Percentiles rank a stretch among this genome's conserved stretches.
These are phyloP conservation scores for Dalbergia cochinchinensis DNA, from an alignment of 306 rosid species.

Conservation along the genomic window DNA sequence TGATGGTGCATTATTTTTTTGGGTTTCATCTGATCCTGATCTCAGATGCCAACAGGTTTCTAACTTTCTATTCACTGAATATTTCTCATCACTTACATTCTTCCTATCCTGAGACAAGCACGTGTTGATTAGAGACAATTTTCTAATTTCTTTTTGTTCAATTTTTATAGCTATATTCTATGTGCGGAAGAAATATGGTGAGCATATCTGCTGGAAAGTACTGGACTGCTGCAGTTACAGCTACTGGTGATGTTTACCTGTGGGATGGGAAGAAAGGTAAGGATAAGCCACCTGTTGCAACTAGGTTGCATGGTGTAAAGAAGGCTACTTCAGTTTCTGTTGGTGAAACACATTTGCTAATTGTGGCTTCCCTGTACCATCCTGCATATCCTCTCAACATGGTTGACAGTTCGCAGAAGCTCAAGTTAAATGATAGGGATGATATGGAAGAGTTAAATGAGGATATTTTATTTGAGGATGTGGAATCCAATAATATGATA, in stretches of 20 bases:
- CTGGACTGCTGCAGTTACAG: slow-evolving; percentile 87
- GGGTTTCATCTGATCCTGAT: slow-evolving; percentile 92
- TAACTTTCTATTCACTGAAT: slow-evolving; percentile 3
- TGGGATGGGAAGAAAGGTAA: slow-evolving; percentile 93
- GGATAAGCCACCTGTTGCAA: slow-evolving; percentile 78
- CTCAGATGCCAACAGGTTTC: slow-evolving; percentile 91
- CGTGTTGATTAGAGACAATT: slow-evolving; percentile 25
- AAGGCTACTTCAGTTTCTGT: slow-evolving; percentile 87
- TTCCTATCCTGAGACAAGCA: slow-evolving; percentile 15
- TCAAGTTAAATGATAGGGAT: slow-evolving; percentile 50
- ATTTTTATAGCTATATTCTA: slow-evolving; percentile 64
- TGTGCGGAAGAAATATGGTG: slow-evolving; percentile 76
- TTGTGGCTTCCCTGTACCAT: slow-evolving; percentile 84
- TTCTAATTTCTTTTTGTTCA: background rate
- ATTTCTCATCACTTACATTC: slow-evolving; percentile 16
- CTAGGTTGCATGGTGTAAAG: slow-evolving; percentile 86
- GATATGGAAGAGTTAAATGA: slow-evolving; percentile 72
- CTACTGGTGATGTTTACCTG: slow-evolving; percentile 88
- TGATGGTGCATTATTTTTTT: slow-evolving; percentile 89
- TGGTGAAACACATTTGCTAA: slow-evolving; percentile 90
- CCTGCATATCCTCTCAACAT: slow-evolving; percentile 64
- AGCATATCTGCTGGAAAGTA: slow-evolving; percentile 92
- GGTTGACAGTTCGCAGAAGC: slow-evolving; percentile 55
- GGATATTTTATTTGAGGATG: slow-evolving; percentile 68
- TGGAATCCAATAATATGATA: slow-evolving; percentile 51